Base-by-base conservation (phyloP, 176 grass and related monocot species). In the Dactylis glomerata region DNA sequence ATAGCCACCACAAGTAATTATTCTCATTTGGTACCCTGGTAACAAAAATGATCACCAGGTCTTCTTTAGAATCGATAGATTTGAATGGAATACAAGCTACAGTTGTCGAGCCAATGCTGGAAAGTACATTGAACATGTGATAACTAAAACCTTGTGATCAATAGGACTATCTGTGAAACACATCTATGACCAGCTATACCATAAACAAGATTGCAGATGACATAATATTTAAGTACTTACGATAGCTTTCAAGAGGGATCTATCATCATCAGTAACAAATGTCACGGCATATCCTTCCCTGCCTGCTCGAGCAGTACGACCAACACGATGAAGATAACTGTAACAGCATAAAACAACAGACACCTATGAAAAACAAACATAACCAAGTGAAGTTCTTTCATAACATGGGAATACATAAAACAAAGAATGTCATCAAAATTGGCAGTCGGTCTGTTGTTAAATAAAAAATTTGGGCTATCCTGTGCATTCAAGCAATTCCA, bases 221-320 rank as follows among this genome's bases (percentile, higher is more conserved):
- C 27, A 55, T 64, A 74, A 68, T 68, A 12, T 8, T n/a, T n/a
- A 38, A 90, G 82, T 77, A 82, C 80, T 92, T 86, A 97, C 95
- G 68, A 98, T 98, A 56, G 95, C 88, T 90, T 93, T 98, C 62
- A 98, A 79, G 37, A 98, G 91, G 73, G 95, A 95, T 81, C 95
- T 88, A 91, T 98, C 95, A 85, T 98, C 95, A 86, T 98, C 95
- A 3, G 95, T 98, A 74, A 98, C 86, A 91, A 98, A 98, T 88
- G 95, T 95, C 54, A 95, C 92, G 9, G 92, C 95, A 84, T 93
- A 98, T 62, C 95, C 95, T 92, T 98, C 95, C 71, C 87, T 91
- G 42, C 95, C 95, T 44, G 95, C 95, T 62, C 92, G 80, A 24
- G 95, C 95, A 69, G 92, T 98, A 61, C 95, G 89, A 77, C 95